phyloP scores from a whole-genome alignment of 2,329 filamentous ascomycete species.

The Chaetomium sp. region DNA sequence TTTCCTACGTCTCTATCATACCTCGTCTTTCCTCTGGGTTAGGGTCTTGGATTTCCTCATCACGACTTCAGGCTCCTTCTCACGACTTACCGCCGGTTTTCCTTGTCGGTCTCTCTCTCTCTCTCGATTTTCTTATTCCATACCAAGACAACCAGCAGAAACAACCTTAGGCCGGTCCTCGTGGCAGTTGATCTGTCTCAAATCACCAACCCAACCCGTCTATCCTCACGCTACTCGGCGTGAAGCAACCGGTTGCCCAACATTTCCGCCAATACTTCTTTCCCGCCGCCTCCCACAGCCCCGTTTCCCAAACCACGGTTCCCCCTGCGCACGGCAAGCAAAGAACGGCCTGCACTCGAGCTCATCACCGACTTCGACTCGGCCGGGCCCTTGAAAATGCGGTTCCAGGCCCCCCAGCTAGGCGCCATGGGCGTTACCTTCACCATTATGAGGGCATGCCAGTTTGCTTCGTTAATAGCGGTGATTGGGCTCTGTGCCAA shows the following conservation, averaged over 20 bases:
- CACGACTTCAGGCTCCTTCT: background rate
- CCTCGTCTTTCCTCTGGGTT: slow-evolving; percentile 13
- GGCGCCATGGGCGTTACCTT: slow-evolving; percentile 35
- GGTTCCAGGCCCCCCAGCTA: slow-evolving; percentile 31
- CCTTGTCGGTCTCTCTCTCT: background rate
- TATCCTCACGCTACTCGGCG: slow-evolving; percentile 11
- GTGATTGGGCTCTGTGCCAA: slow-evolving; percentile 33
- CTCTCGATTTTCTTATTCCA: background rate
- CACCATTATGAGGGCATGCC: slow-evolving; percentile 31
- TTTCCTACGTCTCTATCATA: slow-evolving; percentile 19
- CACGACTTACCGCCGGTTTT: slow-evolving; percentile 5
- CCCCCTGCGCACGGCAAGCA: slow-evolving; percentile 33
- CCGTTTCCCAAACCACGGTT: slow-evolving; percentile 33
- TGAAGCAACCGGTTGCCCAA: slow-evolving; percentile 29
- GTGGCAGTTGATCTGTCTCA: slow-evolving; percentile 34
- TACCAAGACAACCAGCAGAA: background rate
- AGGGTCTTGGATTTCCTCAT: slow-evolving; percentile 1
- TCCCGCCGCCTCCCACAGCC: slow-evolving; percentile 33
- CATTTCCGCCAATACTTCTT: slow-evolving; percentile 31
- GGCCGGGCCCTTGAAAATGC: slow-evolving; percentile 22
- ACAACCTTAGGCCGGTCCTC: slow-evolving; percentile 7
- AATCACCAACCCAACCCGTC: background rate
- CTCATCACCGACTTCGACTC: slow-evolving; percentile 28
- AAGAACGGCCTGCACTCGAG: slow-evolving; percentile 32
- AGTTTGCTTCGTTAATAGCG: slow-evolving; percentile 31